Evolutionary conservation across 1,139 yeast species (phyloP), one percentile per base, ranked within the genome.

Genomic region (Diutina catenulata): DNA sequence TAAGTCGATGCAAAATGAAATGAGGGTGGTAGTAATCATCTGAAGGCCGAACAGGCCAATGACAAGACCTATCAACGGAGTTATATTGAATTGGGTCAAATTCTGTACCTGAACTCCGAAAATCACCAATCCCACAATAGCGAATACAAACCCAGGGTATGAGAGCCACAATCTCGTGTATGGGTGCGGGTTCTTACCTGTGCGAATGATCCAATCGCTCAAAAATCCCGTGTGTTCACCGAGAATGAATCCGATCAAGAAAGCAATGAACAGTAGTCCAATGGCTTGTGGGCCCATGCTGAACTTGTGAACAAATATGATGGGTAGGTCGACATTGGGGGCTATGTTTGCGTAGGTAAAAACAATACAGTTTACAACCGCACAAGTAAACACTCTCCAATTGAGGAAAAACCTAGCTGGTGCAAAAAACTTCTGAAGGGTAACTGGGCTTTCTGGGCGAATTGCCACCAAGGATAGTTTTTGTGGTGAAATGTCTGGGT

Each of bases 41-140:
- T 31, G 25, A 6, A 31, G 25, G 4, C 35, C 35, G 21, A 31
- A 31, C 35, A 31, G 35, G 9, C 35, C 35, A 7, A 31, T 31
- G 24, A 21, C 25, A 31, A 31, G 35, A 5, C 35, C 35, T 11
- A 31, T 18, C 8, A 31, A 21, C 5, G 35, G 35, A 7, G 35
- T 21, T 18, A 31, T 31, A 19, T 31, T 31, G 20, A 31, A 31
- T 3, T n/a, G 11, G 25, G 10, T 13, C 25, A 31, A 31, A 13
- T 31, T 31, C 7, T 31, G 9, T 11, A 31, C 35, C 6, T 31
- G 35, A 9, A 31, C 18, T 6, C 35, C 35, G 21, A 31, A 31
- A 3, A 31, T 26, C 13, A 31, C 21, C 4, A 31, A 18, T 5
- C 35, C 35, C 7, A 31, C 35, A 13, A 31, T 31, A 8, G 35